Evolutionary conservation across 2,329 filamentous ascomycete species (phyloP).

Genomic region (Colletotrichum caudatum): DNA sequence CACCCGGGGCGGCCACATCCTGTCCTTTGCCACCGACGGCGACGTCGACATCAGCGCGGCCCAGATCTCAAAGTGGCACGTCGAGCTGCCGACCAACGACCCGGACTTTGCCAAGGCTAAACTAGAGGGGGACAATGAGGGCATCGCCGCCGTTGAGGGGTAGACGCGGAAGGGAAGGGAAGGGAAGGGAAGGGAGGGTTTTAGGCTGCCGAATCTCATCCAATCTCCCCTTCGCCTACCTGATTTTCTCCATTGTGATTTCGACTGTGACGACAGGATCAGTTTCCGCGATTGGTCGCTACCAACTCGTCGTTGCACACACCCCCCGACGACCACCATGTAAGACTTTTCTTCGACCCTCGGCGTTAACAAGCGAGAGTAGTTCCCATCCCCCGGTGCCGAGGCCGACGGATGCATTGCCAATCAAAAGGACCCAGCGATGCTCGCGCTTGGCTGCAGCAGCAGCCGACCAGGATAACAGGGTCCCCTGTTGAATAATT

Average conservation of each 20-base stretch:
- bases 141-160: slow-evolving; percentile 50
- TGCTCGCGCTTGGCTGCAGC: background rate
- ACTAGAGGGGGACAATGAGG: slow-evolving; percentile 46
- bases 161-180: slow-evolving; percentile 10
- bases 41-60: slow-evolving; percentile 48
- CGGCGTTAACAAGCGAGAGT: background rate
- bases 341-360: background rate
- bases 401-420: background rate
- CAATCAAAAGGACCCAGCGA: background rate
- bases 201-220: no score
- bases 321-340: no score
- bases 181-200: no score
- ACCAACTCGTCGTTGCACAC: background rate
- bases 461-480: background rate
- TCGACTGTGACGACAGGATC: background rate
- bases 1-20: slow-evolving; percentile 49
- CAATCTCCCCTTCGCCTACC: background rate
- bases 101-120: slow-evolving; percentile 50
- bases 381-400: background rate
- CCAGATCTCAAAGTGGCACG: slow-evolving; percentile 47
- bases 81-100: slow-evolving; percentile 51
- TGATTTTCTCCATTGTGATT: background rate
- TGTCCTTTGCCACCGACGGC: slow-evolving; percentile 49
- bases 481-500: background rate
- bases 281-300: background rate